phyloP scores from a whole-genome alignment of 495 filamentous ascomycete genomes.

The Bathelium albidoporum region DNA sequence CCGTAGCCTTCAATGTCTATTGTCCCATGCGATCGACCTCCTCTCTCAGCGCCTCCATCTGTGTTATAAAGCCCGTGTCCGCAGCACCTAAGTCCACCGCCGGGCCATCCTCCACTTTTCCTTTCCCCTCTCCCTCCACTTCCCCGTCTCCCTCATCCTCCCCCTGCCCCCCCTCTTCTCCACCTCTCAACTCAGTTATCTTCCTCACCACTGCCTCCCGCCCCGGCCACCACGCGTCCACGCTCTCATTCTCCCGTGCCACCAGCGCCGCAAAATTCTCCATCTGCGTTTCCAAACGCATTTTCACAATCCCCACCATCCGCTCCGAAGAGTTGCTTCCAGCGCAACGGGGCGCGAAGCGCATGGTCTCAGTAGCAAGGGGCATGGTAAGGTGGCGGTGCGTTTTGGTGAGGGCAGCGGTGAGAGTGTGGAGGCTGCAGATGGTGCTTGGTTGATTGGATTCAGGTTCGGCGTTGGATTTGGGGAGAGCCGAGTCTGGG shows the following conservation, averaged over 20 bases:
- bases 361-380: background rate
- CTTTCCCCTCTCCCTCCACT: background rate
- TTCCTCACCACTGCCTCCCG: background rate
- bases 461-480: background rate
- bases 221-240: constrained; percentile 6
- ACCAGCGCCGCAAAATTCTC: constrained; percentile 5
- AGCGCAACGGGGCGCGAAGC: background rate
- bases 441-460: background rate
- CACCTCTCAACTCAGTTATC: background rate
- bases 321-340: too few relatives aligned
- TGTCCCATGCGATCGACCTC: constrained; percentile 9
- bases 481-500: background rate
- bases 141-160: background rate
- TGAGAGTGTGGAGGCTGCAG: background rate
- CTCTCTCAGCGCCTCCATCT: constrained; percentile 3
- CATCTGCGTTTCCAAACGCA: background rate
- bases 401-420: background rate
- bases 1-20: background rate
- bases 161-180: background rate
- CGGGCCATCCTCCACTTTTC: constrained; percentile 6
- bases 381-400: background rate
- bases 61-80: background rate
- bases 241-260: constrained; percentile 18
- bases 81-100: background rate
- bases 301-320: background rate